Base-by-base conservation (phyloP, 257 asterid species). In the Przewalskia tangutica region DNA sequence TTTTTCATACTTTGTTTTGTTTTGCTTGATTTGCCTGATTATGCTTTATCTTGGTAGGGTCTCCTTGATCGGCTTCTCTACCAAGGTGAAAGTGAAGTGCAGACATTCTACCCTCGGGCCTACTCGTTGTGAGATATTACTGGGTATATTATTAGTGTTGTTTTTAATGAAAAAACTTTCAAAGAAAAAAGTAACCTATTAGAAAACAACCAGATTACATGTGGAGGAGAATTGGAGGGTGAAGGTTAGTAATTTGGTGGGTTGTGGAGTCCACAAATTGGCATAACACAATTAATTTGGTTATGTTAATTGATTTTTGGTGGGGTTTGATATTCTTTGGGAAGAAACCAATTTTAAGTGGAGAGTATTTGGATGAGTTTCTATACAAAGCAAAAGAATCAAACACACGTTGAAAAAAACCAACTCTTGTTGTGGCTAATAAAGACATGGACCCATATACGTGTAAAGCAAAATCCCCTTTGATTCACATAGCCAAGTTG, bases 351-450 rank as follows among this genome's bases (percentile, higher is more conserved):
- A 48, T 71, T 77, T 64, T 64, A 81, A 83, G 85, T 20, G 85
- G 89, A 80, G 87, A 88, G 91, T 88, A 87, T 88, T 86, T 83
- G 90, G 86, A 89, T 86, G 90, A 84, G 85, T 86, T 90, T 88
- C 75, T 65, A 81, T 70, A 83, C 89, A 84, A 88, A 87, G 85
- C 80, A 89, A 86, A 90, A 70, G 93, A 86, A 90, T 89, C 92
- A 87, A 90, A 58, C 81, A 65, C 85, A 44, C 67, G 77, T 77
- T 77, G 84, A 83, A 86, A 85, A 84, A 86, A 86, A 78, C 82
- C 85, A 83, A 80, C 84, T 86, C 81, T 89, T 86, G 83, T 88
- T 85, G n/a, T 89, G 91, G 81, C 89, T 76, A 87, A 76, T 89
- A 89, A 92, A 88, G 92, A 81, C 68, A 66, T 77, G 91, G 94